Evolutionary conservation across 768 basidiomycete genomes (phyloP).

Genomic region (Rossbeevera mucosa): DNA sequence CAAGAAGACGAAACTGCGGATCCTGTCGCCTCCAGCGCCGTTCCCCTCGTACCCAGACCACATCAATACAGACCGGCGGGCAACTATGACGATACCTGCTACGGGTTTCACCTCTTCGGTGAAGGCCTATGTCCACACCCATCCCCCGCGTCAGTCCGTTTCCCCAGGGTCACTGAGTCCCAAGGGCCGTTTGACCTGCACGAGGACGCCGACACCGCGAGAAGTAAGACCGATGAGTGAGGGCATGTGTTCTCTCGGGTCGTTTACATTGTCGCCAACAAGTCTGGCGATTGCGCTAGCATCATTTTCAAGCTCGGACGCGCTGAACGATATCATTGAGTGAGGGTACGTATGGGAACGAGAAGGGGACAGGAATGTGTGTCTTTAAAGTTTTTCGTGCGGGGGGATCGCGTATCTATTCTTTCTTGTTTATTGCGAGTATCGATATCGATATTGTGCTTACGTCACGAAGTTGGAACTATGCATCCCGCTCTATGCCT

Average conservation of each 20-base stretch:
- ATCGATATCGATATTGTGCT: too few relatives aligned
- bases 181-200: conserved; percentile 6
- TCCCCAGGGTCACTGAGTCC: conserved; percentile 9
- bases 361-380: background rate
- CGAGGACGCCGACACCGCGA: background rate
- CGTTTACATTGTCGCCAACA: conserved; percentile 25
- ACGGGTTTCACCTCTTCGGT: background rate
- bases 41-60: conserved; percentile 21
- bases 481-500: conserved; percentile 1
- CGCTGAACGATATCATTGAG: conserved; percentile 32
- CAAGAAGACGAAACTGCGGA: conserved; percentile 2
- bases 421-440: too few relatives aligned
- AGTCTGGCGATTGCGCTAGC: conserved; percentile 20
- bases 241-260: conserved; percentile 9
- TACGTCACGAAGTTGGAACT: too few relatives aligned
- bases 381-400: background rate
- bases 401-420: background rate
- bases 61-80: background rate
- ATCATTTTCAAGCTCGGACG: conserved; percentile 21
- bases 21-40: conserved; percentile 13
- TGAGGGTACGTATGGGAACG: conserved; percentile 24
- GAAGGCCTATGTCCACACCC: background rate
- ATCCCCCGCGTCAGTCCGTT: background rate
- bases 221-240: conserved; percentile 4
- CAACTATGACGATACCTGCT: background rate